phyloP scores from a whole-genome alignment of 139 green algal genomes.

The Pseudopediastrum boryanum region DNA sequence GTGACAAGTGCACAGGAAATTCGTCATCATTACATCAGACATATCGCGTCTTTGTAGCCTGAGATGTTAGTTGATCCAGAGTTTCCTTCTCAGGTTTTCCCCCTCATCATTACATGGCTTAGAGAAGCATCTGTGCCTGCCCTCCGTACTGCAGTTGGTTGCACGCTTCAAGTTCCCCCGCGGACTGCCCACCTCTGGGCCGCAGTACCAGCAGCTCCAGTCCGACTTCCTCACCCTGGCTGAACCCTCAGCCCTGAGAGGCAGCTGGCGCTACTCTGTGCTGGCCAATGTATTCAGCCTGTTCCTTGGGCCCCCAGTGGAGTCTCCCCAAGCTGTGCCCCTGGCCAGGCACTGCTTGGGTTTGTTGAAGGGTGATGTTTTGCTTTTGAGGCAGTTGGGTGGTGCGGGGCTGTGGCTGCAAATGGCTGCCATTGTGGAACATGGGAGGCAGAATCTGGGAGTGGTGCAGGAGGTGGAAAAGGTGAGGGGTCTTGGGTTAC shows the following conservation, averaged over 20 bases:
- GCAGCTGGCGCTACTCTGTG: conserved; percentile 64
- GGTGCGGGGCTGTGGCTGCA: conserved; percentile 39
- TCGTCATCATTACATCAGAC: too few species aligned
- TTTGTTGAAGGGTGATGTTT: conserved; percentile 47
- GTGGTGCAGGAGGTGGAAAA: conserved; percentile 17
- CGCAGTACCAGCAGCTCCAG: conserved; percentile 29
- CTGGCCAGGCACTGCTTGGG: conserved; percentile 45
- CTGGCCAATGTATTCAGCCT: conserved; percentile 69
- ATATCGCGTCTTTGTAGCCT: too few species aligned
- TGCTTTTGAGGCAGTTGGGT: conserved; percentile 57
- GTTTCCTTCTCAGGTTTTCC: too few species aligned
- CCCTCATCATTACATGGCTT: too few species aligned
- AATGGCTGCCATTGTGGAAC: conserved; percentile 28
- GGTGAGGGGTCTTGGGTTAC: too few species aligned
- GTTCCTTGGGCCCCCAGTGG: conserved; percentile 39
- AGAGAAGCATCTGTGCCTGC: too few species aligned
- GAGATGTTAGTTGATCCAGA: too few species aligned
- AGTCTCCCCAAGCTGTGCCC: neutral
- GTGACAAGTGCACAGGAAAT: too few species aligned
- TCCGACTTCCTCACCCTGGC: conserved; percentile 37
- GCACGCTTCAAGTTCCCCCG: conserved; percentile 54
- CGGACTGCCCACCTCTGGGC: neutral
- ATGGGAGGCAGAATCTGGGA: conserved; percentile 3
- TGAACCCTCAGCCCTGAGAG: conserved; percentile 20
- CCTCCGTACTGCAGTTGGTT: conserved; percentile 33